Evolutionary conservation across 176 grass and related monocot genomes (phyloP), one percentile per base, ranked within the genome.

Genomic region (Musa troglodytarum): DNA sequence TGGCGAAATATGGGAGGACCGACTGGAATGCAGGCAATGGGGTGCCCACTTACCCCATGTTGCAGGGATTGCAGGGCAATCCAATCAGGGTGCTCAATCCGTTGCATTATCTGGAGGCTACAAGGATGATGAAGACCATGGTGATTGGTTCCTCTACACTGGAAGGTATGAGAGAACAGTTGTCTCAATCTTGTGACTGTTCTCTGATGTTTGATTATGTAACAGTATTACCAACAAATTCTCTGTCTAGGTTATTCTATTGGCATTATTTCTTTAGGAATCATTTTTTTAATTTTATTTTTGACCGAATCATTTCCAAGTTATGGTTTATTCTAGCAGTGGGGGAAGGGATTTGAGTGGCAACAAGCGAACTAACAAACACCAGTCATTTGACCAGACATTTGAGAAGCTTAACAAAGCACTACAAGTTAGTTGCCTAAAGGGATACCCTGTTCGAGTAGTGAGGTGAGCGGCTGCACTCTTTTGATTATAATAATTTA

Each of bases 141-240:
- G 95, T 57, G 95, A 98, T 58, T 98, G 88, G 90, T 98, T 94
- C 58, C 88, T 98, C 50, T 98, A 98, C 68, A 98, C 95, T 11
- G 90, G 90, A 78, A 98, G 95, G 90, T 98, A 43, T 43, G 34
- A 43, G 34, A 43, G 34, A 43, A 43, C 34, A 43, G 77, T 16
- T 54, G n/a, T 87, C 1, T 22, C 2, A 43, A 43, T 43, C 34
- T 43, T 1, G 49, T 78, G 6, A 49, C 49, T 16, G 12, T 43
- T 17, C 43, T 16, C 34, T 4, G 0, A 43, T 43, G 3, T 43
- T 43, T 43, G 34, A 43, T 43, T 43, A 43, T 43, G 5, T 43
- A 43, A 43, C 4, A 43, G 34, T 43, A 43, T 43, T 43, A 43
- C 4, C 34, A 43, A 43, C 34, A 43, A 43, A 43, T 6, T 43